Evolutionary conservation across 129 eudicot genomes (phyloP).

Genomic region (Chrysanthemum lavandulifolium): DNA sequence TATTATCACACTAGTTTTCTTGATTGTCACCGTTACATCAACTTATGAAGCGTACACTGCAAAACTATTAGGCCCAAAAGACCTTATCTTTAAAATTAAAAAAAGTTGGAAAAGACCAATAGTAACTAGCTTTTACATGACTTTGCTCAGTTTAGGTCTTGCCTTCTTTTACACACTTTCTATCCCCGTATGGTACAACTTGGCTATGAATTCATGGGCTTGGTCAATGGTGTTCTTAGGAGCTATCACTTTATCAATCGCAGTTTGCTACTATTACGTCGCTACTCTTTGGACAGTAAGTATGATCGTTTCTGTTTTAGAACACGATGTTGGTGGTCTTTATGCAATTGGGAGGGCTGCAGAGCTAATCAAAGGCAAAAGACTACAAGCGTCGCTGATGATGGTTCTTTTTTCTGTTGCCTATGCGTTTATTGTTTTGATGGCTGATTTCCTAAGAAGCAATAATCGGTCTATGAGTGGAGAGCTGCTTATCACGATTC

Average conservation of each 20-base stretch:
- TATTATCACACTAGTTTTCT: conserved; percentile 25
- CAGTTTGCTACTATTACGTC: conserved; percentile 27
- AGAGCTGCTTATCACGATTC: conserved; percentile 23
- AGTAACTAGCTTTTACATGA: conserved; percentile 34
- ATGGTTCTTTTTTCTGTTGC: conserved; percentile 23
- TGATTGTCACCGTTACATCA: conserved; percentile 26
- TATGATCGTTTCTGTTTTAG: conserved; percentile 36
- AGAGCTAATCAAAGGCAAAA: conserved; percentile 36
- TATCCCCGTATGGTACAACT: conserved; percentile 13
- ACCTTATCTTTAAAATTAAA: conserved; percentile 15
- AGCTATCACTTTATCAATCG: conserved; percentile 19
- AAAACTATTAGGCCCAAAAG: conserved; percentile 35
- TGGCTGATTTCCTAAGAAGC: conserved; percentile 3
- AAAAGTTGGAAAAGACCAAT: conserved; percentile 34
- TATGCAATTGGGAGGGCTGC: conserved; percentile 37
- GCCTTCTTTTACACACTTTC: conserved; percentile 14
- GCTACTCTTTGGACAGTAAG: conserved; percentile 38
- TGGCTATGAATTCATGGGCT: conserved; percentile 21
- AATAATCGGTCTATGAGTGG: neutral
- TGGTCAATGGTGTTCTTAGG: conserved; percentile 20
- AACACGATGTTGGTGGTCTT: conserved; percentile 24
- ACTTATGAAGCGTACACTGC: conserved; percentile 38
- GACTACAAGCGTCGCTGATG: conserved; percentile 26
- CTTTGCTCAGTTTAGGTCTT: conserved; percentile 31
- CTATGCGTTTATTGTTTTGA: neutral